Percentiles rank a stretch among this genome's conserved stretches.
phyloP scores from a whole-genome alignment of 1,284 basidiomycete genomes.

The Pseudozyma hubeiensis region DNA sequence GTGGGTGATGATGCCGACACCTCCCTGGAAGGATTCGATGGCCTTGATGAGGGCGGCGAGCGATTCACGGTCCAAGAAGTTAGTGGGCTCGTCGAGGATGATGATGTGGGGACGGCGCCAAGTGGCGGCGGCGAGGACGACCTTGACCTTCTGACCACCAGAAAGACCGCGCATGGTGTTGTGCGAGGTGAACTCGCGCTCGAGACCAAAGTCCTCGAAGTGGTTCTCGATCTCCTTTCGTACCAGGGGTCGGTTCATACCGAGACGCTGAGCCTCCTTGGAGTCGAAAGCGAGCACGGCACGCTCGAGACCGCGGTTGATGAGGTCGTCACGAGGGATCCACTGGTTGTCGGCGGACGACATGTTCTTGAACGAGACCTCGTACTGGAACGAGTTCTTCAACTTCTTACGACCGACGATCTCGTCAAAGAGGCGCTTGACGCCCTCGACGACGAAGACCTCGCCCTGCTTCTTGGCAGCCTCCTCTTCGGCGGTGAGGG shows the following conservation, averaged over 20 bases:
- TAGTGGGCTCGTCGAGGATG: constrained; percentile 68
- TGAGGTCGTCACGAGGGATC: constrained; percentile 65
- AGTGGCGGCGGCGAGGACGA: constrained; percentile 67
- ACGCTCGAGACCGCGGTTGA: constrained; percentile 66
- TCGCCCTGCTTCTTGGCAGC: constrained; percentile 67
- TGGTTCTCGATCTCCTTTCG: constrained; percentile 69
- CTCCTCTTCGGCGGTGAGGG: constrained; percentile 63
- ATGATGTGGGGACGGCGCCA: constrained; percentile 69
- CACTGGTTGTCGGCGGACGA: constrained; percentile 68
- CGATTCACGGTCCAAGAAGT: constrained; percentile 69
- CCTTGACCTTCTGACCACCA: constrained; percentile 69
- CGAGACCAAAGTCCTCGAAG: constrained; percentile 68
- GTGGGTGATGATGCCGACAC: constrained; percentile 68
- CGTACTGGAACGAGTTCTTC: constrained; percentile 69
- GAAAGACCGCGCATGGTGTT: constrained; percentile 69
- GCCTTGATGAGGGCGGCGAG: constrained; percentile 68
- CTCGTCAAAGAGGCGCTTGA: constrained; percentile 68
- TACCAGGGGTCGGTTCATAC: constrained; percentile 67
- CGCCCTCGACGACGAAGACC: constrained; percentile 66
- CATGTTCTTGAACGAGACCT: constrained; percentile 69
- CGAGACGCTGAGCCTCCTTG: constrained; percentile 65
- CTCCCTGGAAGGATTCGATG: constrained; percentile 67
- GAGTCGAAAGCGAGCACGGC: constrained; percentile 65
- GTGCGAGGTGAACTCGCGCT: constrained; percentile 69
- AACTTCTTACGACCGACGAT: constrained; percentile 68